These are phyloP conservation scores for Lathyrus oleraceus DNA, from an alignment of 306 rosid species.

Conservation along the genomic window DNA sequence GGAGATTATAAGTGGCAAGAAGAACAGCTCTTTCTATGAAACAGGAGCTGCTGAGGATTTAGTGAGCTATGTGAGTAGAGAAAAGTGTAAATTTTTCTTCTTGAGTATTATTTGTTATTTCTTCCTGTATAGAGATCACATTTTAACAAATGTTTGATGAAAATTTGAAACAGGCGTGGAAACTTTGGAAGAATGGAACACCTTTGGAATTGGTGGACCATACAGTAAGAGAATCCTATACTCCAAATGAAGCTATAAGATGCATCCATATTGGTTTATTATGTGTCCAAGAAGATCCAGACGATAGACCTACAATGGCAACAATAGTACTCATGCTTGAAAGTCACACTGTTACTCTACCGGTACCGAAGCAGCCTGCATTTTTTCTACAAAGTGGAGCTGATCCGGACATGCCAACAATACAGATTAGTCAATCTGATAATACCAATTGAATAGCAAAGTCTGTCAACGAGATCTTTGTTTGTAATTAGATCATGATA, in stretches of 20 bases:
- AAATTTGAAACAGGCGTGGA: conserved; percentile 47
- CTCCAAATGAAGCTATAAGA: conserved; percentile 51
- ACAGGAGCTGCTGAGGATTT: conserved; percentile 39
- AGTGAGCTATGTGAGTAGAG: conserved; percentile 47
- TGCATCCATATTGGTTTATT: conserved; percentile 61
- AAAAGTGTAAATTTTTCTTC: not conserved
- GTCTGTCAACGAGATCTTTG: conserved; percentile 18
- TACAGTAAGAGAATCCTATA: conserved; percentile 42
- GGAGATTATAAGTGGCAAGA: conserved; percentile 56
- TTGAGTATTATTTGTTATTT: not conserved
- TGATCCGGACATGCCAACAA: conserved; percentile 11
- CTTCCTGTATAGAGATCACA: not conserved
- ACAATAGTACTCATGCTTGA: conserved; percentile 44
- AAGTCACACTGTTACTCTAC: conserved; percentile 43
- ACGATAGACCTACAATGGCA: conserved; percentile 51
- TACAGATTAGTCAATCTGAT: conserved; percentile 23
- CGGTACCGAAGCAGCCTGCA: conserved; percentile 42
- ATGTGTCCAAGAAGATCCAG: conserved; percentile 56
- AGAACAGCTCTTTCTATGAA: conserved; percentile 36
- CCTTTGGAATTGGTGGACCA: conserved; percentile 51
- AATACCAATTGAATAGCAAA: conserved; percentile 6
- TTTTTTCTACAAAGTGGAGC: conserved; percentile 32
- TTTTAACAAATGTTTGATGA: conserved; percentile 6
- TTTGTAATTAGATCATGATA: conserved; percentile 35
- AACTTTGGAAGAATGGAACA: conserved; percentile 51